These are phyloP conservation scores for Buddleja alternifolia DNA, from an alignment of 257 asterid genomes.

Conservation along the genomic window DNA sequence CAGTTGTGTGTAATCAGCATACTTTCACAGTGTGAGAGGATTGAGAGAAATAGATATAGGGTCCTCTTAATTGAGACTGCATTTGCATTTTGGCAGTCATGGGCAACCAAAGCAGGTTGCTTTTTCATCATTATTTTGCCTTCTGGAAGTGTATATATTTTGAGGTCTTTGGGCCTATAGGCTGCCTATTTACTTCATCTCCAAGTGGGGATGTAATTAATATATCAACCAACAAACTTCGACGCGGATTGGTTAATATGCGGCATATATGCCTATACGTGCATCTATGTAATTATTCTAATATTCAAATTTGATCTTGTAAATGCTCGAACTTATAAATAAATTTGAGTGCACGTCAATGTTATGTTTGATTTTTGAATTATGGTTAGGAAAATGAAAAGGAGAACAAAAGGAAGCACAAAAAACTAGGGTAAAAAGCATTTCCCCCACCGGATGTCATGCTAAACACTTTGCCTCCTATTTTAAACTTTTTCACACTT, in stretches of 20 bases:
- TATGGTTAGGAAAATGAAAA: no score
- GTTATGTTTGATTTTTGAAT: no score
- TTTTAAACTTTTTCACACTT: no score
- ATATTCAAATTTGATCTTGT: background rate
- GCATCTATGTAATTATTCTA: constrained; percentile 17
- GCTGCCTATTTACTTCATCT: constrained; percentile 29
- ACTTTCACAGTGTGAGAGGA: no score
- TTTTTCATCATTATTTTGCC: constrained; percentile 40
- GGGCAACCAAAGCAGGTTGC: constrained; percentile 56
- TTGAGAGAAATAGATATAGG: background rate
- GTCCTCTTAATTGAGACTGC: constrained; percentile 25
- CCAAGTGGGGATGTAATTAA: constrained; percentile 40
- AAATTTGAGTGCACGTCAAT: no score
- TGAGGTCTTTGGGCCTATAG: constrained; percentile 26
- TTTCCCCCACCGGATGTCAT: no score
- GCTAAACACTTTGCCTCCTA: no score
- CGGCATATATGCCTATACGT: constrained; percentile 22
- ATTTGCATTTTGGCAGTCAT: constrained; percentile 31
- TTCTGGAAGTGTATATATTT: constrained; percentile 3
- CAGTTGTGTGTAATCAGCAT: no score
- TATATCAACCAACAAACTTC: constrained; percentile 30
- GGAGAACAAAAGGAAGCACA: no score
- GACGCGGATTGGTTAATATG: constrained; percentile 22
- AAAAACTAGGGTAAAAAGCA: no score
- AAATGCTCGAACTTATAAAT: no score